Evolutionary conservation across 2,329 filamentous ascomycete genomes (phyloP), one percentile per base, ranked within the genome.

Genomic region (Metarhizium guizhouense): DNA sequence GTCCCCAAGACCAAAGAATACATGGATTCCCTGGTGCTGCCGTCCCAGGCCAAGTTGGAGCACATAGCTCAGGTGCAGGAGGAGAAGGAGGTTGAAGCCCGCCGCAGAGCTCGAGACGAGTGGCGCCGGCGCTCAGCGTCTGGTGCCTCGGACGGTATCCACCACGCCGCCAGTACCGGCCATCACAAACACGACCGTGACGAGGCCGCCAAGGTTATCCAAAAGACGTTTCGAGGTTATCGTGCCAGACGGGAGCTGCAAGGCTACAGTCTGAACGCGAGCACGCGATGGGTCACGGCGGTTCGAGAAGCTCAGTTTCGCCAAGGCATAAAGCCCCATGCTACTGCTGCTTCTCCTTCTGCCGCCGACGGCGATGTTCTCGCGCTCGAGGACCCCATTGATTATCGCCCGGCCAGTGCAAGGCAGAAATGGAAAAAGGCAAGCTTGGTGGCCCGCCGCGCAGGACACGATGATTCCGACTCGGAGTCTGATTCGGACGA

Each of bases 171-270:
- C 49, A 8, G 40, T 42, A 5, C 58, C 48, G 11, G 55, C 60
- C 52, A 63, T 36, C 20, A 30, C 13, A 30, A 20, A 6, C 45
- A 30, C 20, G 65, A 66, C 47, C 61, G 63, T 32, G 65, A 70
- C 30, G 71, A 74, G 52, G 83, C 83, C 2, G 82, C 82, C 3
- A 74, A 72, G 25, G 64, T 82, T 30, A 85, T 86, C 50, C 83
- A 90, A 74, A 83, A 85, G 61, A 87, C 85, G 30, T 95, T 91
- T 67, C 80, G 90, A 38, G 89, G 90, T 6, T 89, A 95, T 68
- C 80, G 87, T 54, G 79, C 82, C 51, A 80, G 90, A 47, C 75
- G 90, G 51, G 85, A 90, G 67, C 75, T 94, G 62, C 70, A 81
- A 45, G 90, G 90, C 0, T 75, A 86, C 60, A 80, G 81, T 2